Conservation (phyloP, 495 filamentous ascomycete species). For the Podospora pseudocomata region DNA sequence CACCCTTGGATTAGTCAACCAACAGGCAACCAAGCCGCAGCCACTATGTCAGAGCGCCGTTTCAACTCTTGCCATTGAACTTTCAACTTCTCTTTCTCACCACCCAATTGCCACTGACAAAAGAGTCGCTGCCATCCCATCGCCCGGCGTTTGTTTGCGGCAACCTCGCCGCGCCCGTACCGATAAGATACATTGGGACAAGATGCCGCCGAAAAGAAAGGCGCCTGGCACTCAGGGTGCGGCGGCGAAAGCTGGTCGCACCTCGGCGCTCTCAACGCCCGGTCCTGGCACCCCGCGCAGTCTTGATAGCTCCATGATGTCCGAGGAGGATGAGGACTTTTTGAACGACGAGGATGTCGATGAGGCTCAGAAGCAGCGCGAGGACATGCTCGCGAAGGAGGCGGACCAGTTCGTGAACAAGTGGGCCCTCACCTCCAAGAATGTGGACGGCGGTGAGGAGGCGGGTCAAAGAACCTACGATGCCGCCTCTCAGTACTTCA, state of each 20-base stretch:
- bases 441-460: conserved; percentile 32
- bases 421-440: conserved; percentile 47
- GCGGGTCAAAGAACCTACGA: conserved; percentile 31
- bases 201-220: conserved; percentile 78
- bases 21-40: neutral
- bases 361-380: conserved; percentile 52
- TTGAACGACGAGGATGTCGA: conserved; percentile 55
- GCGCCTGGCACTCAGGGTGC: conserved; percentile 51
- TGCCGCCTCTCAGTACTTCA: conserved; percentile 47
- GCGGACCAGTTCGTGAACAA: conserved; percentile 58
- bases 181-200: neutral
- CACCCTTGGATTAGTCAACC: neutral
- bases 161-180: neutral
- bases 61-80: neutral
- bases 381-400: conserved; percentile 55
- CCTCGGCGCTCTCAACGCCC: conserved; percentile 64
- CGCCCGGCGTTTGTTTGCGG: neutral
- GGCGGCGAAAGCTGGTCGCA: conserved; percentile 50
- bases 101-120: neutral
- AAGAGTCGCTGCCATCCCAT: neutral
- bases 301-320: conserved; percentile 55
- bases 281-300: conserved; percentile 63
- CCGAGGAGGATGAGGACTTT: conserved; percentile 56
- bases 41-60: neutral
- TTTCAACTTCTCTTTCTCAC: neutral